Percentiles rank a stretch among this genome's conserved stretches.
Evolutionary conservation across 2,329 filamentous ascomycete genomes (phyloP).

Genomic region (Trichoderma atroviride): DNA sequence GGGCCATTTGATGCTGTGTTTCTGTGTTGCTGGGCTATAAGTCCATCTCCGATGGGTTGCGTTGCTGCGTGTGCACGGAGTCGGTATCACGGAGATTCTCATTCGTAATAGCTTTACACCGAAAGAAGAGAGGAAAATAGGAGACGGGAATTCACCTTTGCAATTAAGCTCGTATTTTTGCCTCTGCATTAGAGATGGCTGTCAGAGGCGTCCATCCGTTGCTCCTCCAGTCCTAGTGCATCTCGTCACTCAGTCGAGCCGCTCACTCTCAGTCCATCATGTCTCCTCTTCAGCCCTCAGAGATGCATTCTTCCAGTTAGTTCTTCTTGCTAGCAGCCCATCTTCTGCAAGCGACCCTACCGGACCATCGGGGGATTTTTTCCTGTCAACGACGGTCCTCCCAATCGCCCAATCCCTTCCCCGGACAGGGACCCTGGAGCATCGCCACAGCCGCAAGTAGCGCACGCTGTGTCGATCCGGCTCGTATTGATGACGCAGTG

Average conservation of each 20-base stretch:
- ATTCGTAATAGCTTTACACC: neutral
- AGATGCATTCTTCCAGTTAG: neutral
- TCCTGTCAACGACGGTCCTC: neutral
- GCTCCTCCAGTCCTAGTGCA: neutral
- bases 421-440: constrained; percentile 8
- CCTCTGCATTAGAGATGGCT: constrained; percentile 10
- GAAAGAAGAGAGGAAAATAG: neutral
- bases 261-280: neutral
- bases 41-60: neutral
- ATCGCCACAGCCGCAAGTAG: constrained; percentile 25
- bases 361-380: constrained; percentile 16
- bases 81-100: neutral
- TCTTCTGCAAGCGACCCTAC: neutral
- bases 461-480: constrained; percentile 20
- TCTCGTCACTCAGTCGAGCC: neutral
- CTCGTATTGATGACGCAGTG: constrained; percentile 28
- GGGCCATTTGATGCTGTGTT: constrained; percentile 4
- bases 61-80: neutral
- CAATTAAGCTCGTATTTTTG: constrained; percentile 19
- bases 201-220: constrained; percentile 6
- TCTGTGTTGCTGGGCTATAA: neutral
- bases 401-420: constrained; percentile 16
- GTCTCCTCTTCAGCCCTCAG: neutral
- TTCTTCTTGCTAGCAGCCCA: neutral
- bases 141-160: neutral